phyloP scores from a whole-genome alignment of 768 basidiomycete species.

The Russula emetica region DNA sequence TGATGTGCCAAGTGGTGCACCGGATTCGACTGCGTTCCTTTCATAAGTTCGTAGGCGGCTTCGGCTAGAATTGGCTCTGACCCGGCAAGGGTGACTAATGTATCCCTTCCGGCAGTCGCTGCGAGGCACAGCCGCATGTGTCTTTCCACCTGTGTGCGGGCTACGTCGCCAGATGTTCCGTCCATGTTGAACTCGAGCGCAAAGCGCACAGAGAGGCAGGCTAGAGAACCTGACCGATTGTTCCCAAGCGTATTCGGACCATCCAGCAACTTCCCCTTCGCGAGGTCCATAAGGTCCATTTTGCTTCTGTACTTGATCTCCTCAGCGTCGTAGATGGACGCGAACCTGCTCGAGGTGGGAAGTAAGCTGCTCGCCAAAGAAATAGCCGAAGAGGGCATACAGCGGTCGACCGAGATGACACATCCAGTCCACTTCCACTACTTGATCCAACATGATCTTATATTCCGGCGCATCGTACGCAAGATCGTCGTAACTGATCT shows the following conservation, averaged over 20 bases:
- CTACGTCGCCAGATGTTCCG: neutral
- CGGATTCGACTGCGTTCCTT: too few relatives aligned
- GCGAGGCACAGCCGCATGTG: neutral
- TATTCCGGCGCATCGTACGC: too few relatives aligned
- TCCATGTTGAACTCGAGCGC: neutral
- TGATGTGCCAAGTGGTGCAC: neutral
- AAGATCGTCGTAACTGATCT: too few relatives aligned
- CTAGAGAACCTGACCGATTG: neutral
- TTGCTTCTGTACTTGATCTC: too few relatives aligned
- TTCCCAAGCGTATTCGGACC: neutral
- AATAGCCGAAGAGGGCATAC: neutral
- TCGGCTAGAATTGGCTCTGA: neutral
- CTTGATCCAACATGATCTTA: too few relatives aligned
- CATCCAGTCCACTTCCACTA: too few relatives aligned
- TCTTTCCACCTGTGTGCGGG: neutral
- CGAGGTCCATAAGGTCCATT: neutral
- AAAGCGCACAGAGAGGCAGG: neutral
- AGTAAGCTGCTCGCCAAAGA: neutral
- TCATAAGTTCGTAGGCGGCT: neutral
- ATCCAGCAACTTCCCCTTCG: neutral
- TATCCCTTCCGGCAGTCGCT: neutral
- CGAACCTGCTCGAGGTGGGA: neutral
- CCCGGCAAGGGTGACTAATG: neutral
- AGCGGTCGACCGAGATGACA: neutral
- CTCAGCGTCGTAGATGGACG: neutral